Base-by-base conservation (phyloP, 1,284 basidiomycete genomes). In the Sphaerobolus stellatus region DNA sequence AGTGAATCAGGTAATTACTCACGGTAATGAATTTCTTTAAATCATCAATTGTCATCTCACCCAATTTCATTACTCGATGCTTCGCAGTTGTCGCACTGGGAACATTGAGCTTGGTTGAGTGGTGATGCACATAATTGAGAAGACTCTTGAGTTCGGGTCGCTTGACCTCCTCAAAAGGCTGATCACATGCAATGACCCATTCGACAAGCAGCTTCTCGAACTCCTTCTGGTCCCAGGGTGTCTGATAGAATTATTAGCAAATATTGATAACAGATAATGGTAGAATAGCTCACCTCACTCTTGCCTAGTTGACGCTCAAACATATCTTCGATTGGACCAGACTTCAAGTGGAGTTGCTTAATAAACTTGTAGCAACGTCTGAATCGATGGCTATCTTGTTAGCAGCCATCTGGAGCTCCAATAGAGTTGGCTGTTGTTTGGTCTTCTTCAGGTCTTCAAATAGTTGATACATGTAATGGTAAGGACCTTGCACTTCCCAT, bases 121-220 rank as follows among this genome's bases (percentile, higher is more conserved):
- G 18, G 6, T 38, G 30, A 20, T 38, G 38, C 8, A 52, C 47
- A 56, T 67, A 71, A 1, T 49, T 22, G 1, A 71, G 43, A 5
- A 71, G 16, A 1, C 28, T 30, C 2, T 34, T 14, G 47, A 71
- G 69, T 45, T 65, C 62, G 1, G 60, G 56, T 20, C 62, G 57
- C 8, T 71, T 66, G 16, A 71, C 64, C 41, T 64, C 62, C 4
- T 68, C 62, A 56, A 71, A 71, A 5, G 68, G 69, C 41, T 69
- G 67, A 48, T 71, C 66, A 48, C 62, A 64, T 13, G 62, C 56
- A 8, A 67, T 57, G 14, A 70, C 58, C 66, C 67, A 71, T 20
- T 65, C 56, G 3, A 58, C 57, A 0, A 71, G 53, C 0, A 65
- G 58, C 1, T 53, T 22, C 25, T 69, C 65, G 53, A 71, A 68